These are phyloP conservation scores for Pseudohalonectria lignicola DNA, from an alignment of 2,329 filamentous ascomycete species.

Conservation along the genomic window DNA sequence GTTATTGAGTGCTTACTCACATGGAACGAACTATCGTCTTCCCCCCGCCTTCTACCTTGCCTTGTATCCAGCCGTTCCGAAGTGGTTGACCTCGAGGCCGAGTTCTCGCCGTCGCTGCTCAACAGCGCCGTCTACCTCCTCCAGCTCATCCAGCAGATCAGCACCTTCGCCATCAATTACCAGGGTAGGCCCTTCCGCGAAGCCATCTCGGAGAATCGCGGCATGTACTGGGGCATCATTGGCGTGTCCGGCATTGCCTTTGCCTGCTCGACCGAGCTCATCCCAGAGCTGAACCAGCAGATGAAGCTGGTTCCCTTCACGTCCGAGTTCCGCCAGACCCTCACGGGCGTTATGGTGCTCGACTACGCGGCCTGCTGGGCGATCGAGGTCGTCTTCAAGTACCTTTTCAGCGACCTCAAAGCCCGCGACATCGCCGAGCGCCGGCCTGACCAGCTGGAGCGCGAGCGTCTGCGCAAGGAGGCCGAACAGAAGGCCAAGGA, in stretches of 20 bases:
- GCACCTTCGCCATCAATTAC: slow-evolving; percentile 98
- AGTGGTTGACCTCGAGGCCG: slow-evolving; percentile 81
- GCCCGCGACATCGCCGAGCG: slow-evolving; percentile 88
- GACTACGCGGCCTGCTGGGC: slow-evolving; percentile 82
- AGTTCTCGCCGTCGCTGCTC: slow-evolving; percentile 85
- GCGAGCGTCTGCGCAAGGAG: slow-evolving; percentile 60
- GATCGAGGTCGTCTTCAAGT: slow-evolving; percentile 80
- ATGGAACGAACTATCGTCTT: too few species aligned
- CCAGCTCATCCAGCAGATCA: slow-evolving; percentile 97
- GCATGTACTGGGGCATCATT: slow-evolving; percentile 96
- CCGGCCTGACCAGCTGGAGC: slow-evolving; percentile 72
- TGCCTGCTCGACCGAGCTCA: slow-evolving; percentile 85
- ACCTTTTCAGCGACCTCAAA: slow-evolving; percentile 77
- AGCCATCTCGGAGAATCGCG: slow-evolving; percentile 86
- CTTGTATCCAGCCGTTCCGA: slow-evolving; percentile 29
- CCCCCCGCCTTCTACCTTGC: slow-evolving; percentile 4
- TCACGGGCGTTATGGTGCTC: slow-evolving; percentile 74
- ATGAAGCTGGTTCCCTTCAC: slow-evolving; percentile 95
- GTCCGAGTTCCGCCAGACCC: slow-evolving; percentile 79
- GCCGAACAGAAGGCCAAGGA: slow-evolving; percentile 39
- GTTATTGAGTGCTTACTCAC: not conserved
- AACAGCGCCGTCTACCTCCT: slow-evolving; percentile 96
- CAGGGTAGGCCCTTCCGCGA: slow-evolving; percentile 97
- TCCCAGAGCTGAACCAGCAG: slow-evolving; percentile 89
- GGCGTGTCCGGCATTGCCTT: slow-evolving; percentile 86